Percentiles rank a stretch among this genome's conserved stretches.
Evolutionary conservation across 345 rosid species (phyloP).

Genomic region (Turritis glabra): DNA sequence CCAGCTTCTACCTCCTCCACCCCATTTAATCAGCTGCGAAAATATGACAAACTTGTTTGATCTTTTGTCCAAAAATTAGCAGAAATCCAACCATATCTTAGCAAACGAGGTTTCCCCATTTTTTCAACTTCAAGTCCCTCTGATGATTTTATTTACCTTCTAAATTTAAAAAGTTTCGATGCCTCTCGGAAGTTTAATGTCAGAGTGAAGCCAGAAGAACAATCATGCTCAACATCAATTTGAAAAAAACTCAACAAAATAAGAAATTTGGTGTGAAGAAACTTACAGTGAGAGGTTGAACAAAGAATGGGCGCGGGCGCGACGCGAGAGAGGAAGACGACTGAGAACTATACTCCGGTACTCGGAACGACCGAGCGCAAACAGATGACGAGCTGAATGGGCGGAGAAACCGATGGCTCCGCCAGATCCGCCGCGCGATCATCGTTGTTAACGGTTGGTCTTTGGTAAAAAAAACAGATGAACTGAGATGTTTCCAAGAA

Average conservation of each 20-base stretch:
- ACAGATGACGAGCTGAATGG: constrained; percentile 26
- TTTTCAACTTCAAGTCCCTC: background rate
- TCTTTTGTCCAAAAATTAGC: background rate
- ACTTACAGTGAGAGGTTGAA: constrained; percentile 17
- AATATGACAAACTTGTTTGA: background rate
- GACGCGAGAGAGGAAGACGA: constrained; percentile 18
- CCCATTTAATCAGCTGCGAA: constrained; percentile 36
- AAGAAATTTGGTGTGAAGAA: background rate
- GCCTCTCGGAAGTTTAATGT: background rate
- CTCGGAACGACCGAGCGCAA: constrained; percentile 12
- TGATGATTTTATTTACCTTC: background rate
- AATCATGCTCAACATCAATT: background rate
- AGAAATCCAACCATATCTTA: background rate
- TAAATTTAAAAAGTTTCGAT: background rate
- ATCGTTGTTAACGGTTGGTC: constrained; percentile 18
- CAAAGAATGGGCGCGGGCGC: background rate
- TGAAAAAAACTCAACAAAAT: background rate
- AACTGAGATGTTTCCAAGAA: background rate
- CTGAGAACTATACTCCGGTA: constrained; percentile 20
- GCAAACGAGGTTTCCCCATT: background rate
- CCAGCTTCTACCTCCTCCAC: constrained; percentile 40
- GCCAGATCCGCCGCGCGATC: constrained; percentile 43
- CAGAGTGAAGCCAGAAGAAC: background rate
- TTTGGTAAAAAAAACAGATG: background rate
- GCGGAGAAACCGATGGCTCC: constrained; percentile 35